These are phyloP conservation scores for Xerocomellus chrysenteron DNA, from an alignment of 768 basidiomycete species.

Conservation along the genomic window DNA sequence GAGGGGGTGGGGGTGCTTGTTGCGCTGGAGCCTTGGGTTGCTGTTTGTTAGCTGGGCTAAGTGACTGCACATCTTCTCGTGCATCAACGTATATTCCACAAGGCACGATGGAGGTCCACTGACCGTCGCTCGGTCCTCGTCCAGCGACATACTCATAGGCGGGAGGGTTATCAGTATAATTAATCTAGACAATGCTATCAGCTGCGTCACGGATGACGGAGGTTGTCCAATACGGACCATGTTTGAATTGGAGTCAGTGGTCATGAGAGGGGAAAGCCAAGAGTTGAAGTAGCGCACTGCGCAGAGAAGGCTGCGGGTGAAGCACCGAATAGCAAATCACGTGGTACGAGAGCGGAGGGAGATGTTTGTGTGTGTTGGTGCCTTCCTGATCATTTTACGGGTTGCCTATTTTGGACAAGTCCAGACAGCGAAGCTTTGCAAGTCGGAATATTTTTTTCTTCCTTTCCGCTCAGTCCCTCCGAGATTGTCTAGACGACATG, in stretches of 20 bases:
- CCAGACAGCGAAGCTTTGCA: not conserved
- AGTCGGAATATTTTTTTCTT: not conserved
- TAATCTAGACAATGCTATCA: constrained; percentile 13
- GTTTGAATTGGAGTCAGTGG: constrained; percentile 22
- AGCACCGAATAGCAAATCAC: constrained; percentile 14
- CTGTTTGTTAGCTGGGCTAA: constrained; percentile 11
- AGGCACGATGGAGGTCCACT: constrained; percentile 7
- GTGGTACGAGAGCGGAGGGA: constrained; percentile 7
- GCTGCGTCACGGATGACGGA: not conserved
- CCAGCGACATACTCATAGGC: constrained; percentile 45
- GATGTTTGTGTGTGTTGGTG: constrained; percentile 16
- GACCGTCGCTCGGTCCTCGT: constrained; percentile 27
- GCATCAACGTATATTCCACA: not conserved
- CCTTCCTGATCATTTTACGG: constrained; percentile 9
- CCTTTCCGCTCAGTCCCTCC: not conserved
- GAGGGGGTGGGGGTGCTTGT: constrained; percentile 5
- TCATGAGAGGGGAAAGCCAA: constrained; percentile 19
- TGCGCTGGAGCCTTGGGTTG: constrained; percentile 10
- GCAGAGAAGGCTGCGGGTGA: constrained; percentile 11
- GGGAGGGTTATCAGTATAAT: constrained; percentile 42
- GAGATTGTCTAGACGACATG: constrained; percentile 20
- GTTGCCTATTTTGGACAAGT: constrained; percentile 8
- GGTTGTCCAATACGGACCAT: constrained; percentile 20
- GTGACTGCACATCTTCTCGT: constrained; percentile 9
- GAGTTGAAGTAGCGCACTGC: constrained; percentile 9